Base-by-base conservation (phyloP, 352 stramenopile species). In the Globisporangium spinosum region DNA sequence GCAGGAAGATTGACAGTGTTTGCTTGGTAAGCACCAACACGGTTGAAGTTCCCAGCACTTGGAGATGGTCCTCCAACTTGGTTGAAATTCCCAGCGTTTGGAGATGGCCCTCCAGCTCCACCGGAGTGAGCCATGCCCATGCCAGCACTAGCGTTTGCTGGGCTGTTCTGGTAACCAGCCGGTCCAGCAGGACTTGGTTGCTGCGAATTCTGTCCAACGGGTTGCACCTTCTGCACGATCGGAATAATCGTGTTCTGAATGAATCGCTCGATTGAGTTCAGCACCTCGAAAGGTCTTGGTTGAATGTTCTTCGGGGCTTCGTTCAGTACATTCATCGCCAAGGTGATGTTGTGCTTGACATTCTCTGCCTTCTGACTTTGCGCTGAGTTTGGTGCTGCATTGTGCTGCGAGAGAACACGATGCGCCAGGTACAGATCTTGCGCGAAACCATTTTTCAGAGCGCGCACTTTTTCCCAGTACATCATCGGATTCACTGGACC, bases 191-290 rank as follows among this genome's bases (percentile, higher is more conserved):
- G 38, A 47, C 40, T 71, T 13, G 66, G 23, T 20, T 62, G 59
- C 20, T 71, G 66, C 15, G 51, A 51, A 20, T 53, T 67, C 54
- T 67, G 45, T 51, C 58, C 27, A 55, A 12, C 25, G 38, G 70
- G 74, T 43, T 80, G 66, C 3, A 93, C 80, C 62, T 91, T 90
- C 23, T 75, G 75, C 3, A 93, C 83, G 40, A 96, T 93, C 20
- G 88, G 86, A 32, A 89, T 68, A 27, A 96, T 84, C 2, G 85
- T 92, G 55, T 79, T 86, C 53, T 87, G 74, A 45, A 96, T 90
- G 35, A 96, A 96, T 22, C 76, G 76, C 62, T 96, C 88, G 38
- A 96, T 94, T 10, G 88, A 90, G 23, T 77, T 76, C 9, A 96
- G 67, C 38, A 94, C 80, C 35, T 93, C 79, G 23, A 90, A 72